Conservation (phyloP, 768 basidiomycete species). For the Russula olivacea region DNA sequence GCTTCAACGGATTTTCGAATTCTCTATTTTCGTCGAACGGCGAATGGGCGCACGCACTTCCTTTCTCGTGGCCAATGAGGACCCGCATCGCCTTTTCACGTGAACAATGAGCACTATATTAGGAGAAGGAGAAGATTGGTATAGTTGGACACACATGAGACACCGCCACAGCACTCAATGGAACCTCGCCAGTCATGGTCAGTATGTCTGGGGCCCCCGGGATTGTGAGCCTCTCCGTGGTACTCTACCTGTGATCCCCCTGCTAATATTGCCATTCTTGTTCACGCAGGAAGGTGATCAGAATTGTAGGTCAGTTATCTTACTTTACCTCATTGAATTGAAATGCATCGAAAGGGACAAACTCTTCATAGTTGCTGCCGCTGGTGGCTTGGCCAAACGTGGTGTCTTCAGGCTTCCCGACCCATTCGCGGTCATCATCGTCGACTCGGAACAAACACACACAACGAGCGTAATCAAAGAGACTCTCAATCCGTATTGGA, state of each 20-base stretch:
- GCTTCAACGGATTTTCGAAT: too few relatives aligned
- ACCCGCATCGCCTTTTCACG: too few relatives aligned
- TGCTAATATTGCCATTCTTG: constrained; percentile 17
- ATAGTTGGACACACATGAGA: too few relatives aligned
- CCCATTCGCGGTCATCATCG: constrained; percentile 97
- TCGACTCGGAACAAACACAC: constrained; percentile 95
- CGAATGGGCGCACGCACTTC: background rate
- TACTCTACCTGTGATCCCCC: background rate
- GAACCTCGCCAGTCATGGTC: constrained; percentile 28
- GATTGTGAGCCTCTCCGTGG: constrained; percentile 27
- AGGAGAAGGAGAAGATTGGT: too few relatives aligned
- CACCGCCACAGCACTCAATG: too few relatives aligned
- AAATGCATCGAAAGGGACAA: background rate
- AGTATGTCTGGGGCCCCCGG: constrained; percentile 24
- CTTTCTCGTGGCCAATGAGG: too few relatives aligned
- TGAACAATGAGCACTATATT: too few relatives aligned
- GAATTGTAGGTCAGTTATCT: constrained; percentile 57
- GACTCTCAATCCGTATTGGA: constrained; percentile 94
- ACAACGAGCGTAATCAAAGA: constrained; percentile 97
- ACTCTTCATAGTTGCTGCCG: constrained; percentile 72
- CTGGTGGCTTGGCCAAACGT: constrained; percentile 89
- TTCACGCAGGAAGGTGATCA: constrained; percentile 56
- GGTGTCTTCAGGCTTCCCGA: constrained; percentile 96
- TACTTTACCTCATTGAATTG: background rate
- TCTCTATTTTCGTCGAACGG: constrained; percentile 33